Evolutionary conservation across 352 stramenopile genomes (phyloP).

Genomic region (Pythium rishiriense): DNA sequence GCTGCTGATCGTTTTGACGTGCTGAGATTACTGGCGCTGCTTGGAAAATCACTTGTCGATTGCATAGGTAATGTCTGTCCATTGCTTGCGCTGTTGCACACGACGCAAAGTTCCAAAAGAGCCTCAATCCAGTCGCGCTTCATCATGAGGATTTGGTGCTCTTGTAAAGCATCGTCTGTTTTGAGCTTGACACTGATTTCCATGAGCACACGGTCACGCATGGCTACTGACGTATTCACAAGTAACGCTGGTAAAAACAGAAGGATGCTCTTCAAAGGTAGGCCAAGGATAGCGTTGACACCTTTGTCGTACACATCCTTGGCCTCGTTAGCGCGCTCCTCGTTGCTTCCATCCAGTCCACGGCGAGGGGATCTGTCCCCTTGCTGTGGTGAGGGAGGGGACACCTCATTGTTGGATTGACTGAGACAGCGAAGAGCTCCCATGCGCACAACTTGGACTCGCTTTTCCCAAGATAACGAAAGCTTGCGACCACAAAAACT

Average conservation of each 20-base stretch:
- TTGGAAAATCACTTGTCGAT: neutral
- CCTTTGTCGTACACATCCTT: conserved; percentile 25
- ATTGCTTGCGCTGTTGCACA: conserved; percentile 32
- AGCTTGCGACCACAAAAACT: conserved; percentile 66
- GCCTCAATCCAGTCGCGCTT: conserved; percentile 77
- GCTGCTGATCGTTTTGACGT: conserved; percentile 11
- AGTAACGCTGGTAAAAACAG: conserved; percentile 75
- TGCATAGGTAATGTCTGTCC: neutral
- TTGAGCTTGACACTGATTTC: conserved; percentile 89
- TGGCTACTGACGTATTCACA: conserved; percentile 42
- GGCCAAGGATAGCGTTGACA: conserved; percentile 43
- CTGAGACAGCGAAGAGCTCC: conserved; percentile 65
- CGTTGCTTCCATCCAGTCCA: neutral
- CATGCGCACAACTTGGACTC: conserved; percentile 60
- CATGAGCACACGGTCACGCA: conserved; percentile 83
- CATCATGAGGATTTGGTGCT: conserved; percentile 73
- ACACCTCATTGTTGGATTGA: neutral
- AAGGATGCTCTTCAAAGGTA: conserved; percentile 68
- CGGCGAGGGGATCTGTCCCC: neutral
- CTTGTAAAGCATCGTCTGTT: conserved; percentile 66
- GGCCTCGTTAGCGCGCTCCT: neutral
- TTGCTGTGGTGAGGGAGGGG: neutral
- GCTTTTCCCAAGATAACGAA: conserved; percentile 75
- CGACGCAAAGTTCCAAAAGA: conserved; percentile 68
- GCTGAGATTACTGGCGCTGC: neutral